Evolutionary conservation across 1,139 yeast species (phyloP).

Genomic region (Pichia sp.): DNA sequence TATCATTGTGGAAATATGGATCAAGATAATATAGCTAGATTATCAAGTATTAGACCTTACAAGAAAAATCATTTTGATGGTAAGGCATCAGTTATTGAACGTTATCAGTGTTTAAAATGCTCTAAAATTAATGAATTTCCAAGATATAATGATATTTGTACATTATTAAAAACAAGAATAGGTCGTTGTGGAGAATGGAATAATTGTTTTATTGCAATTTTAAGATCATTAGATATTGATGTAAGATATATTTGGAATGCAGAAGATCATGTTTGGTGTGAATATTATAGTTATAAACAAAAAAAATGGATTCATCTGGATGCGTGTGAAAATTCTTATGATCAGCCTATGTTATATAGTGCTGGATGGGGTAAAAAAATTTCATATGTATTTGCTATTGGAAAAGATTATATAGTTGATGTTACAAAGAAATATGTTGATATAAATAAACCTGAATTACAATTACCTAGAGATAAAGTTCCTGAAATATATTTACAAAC

Average conservation of each 20-base stretch:
- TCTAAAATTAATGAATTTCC: constrained; percentile 51
- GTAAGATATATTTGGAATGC: constrained; percentile 76
- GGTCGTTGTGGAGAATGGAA: constrained; percentile 99
- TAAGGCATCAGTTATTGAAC: constrained; percentile 48
- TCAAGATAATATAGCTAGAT: constrained; percentile 32
- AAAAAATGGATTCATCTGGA: constrained; percentile 84
- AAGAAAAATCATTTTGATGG: constrained; percentile 39
- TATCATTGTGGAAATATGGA: constrained; percentile 42
- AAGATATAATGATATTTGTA: constrained; percentile 63
- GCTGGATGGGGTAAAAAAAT: constrained; percentile 90
- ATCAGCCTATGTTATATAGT: constrained; percentile 70
- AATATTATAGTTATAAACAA: constrained; percentile 58
- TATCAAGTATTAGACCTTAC: constrained; percentile 31
- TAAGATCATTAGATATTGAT: constrained; percentile 60
- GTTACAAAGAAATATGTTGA: constrained; percentile 62
- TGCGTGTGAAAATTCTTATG: constrained; percentile 81
- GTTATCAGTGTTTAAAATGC: constrained; percentile 56
- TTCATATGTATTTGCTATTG: constrained; percentile 78
- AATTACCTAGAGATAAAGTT: constrained; percentile 45
- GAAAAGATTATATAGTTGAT: constrained; percentile 56
- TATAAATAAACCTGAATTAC: constrained; percentile 38
- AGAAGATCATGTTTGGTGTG: constrained; percentile 98
- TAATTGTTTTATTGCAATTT: constrained; percentile 65
- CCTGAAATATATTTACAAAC: constrained; percentile 37
- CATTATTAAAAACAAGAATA: constrained; percentile 50